Conservation (phyloP, 495 filamentous ascomycete species). For the Thermochaetoides thermophila region DNA sequence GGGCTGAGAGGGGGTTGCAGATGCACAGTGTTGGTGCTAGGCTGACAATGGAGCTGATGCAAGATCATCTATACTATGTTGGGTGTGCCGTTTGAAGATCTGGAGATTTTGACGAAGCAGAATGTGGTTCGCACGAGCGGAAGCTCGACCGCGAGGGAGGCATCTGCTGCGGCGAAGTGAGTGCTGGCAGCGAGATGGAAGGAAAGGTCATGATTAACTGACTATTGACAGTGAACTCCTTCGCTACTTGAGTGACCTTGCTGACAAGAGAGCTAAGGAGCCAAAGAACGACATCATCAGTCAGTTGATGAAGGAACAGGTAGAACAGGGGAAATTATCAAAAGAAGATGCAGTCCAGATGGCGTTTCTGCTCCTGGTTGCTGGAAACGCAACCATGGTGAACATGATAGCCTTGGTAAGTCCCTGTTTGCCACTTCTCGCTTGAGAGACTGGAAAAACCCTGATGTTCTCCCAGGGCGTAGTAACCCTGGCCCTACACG, state of each 20-base stretch:
- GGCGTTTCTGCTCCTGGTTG: conserved; percentile 31
- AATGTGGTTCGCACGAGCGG: conserved; percentile 30
- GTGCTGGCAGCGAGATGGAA: not conserved
- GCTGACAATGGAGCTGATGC: too few relatives aligned
- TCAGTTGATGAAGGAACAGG: conserved; percentile 25
- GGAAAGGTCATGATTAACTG: not conserved
- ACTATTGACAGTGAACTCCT: conserved; percentile 17
- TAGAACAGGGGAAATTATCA: conserved; percentile 22
- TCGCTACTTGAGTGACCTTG: conserved; percentile 22
- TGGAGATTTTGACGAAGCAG: conserved; percentile 26
- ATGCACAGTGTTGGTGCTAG: too few relatives aligned
- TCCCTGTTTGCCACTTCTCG: too few relatives aligned
- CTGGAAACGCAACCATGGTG: conserved; percentile 35
- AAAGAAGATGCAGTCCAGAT: conserved; percentile 27
- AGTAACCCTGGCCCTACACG: conserved; percentile 24
- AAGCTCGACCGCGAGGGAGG: conserved; percentile 27
- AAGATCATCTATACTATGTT: conserved; percentile 36
- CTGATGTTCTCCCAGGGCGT: conserved; percentile 15
- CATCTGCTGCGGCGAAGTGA: conserved; percentile 23
- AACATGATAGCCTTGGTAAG: conserved; percentile 31
- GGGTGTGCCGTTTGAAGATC: conserved; percentile 32
- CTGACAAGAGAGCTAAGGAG: conserved; percentile 21
- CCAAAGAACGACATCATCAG: conserved; percentile 30
- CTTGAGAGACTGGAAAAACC: too few relatives aligned
- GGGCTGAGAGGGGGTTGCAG: too few relatives aligned